Percentiles rank a stretch among this genome's conserved stretches.
Conservation (phyloP, 2,329 filamentous ascomycete genomes). For the Nothopassalora personata region DNA sequence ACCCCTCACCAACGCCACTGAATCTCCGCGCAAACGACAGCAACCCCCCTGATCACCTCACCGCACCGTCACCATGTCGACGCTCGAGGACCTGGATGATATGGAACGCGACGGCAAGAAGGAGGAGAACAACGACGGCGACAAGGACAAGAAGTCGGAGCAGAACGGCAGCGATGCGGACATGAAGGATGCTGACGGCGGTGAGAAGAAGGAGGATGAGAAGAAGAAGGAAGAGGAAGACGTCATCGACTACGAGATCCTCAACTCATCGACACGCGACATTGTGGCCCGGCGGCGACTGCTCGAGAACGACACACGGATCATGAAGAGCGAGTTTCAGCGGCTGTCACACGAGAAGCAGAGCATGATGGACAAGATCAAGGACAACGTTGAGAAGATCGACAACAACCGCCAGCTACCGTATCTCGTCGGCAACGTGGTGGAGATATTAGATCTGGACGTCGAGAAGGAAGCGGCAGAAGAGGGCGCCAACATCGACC, state of each 20-base stretch:
- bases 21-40: not conserved
- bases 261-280: slow-evolving; percentile 88
- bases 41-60: not conserved
- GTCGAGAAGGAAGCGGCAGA: slow-evolving; percentile 93
- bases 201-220: slow-evolving; percentile 55
- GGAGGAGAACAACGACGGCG: slow-evolving; percentile 53
- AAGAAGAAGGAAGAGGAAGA: slow-evolving; percentile 67
- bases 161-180: slow-evolving; percentile 69
- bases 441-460: slow-evolving; percentile 93
- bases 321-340: slow-evolving; percentile 97
- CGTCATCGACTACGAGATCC: slow-evolving; percentile 86
- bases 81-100: slow-evolving; percentile 86
- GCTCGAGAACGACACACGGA: slow-evolving; percentile 93
- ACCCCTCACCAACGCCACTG: not conserved
- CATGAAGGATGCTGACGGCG: slow-evolving; percentile 76
- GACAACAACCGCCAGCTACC: slow-evolving; percentile 98
- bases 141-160: slow-evolving; percentile 52
- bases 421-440: slow-evolving; percentile 96
- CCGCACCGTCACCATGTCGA: slow-evolving; percentile 61
- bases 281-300: slow-evolving; percentile 85
- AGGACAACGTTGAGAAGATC: slow-evolving; percentile 98
- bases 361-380: slow-evolving; percentile 97
- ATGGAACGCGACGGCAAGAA: slow-evolving; percentile 75
- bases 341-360: slow-evolving; percentile 91
- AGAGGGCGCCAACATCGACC: slow-evolving; percentile 96